These are phyloP conservation scores for Maudiozyma bulderi DNA, from an alignment of 805 yeast species.

Conservation along the genomic window DNA sequence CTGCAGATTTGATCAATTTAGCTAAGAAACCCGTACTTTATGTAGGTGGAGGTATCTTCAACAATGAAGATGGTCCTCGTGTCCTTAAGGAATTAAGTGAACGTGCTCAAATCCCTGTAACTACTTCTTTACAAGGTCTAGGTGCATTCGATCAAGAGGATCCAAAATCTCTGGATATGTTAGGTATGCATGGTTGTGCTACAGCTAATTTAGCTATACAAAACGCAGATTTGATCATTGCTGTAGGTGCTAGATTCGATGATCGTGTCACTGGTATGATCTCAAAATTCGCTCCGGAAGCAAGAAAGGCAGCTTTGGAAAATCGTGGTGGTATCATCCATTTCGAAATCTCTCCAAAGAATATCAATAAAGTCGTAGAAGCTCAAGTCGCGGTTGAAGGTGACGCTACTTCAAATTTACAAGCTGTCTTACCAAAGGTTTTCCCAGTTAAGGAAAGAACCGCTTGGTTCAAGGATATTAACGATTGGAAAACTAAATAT, in stretches of 20 bases:
- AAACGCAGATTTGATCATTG: conserved; percentile 84
- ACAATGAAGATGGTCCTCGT: conserved; percentile 69
- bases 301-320: conserved; percentile 79
- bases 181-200: conserved; percentile 97
- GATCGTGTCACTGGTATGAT: conserved; percentile 93
- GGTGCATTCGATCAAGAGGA: conserved; percentile 93
- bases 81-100: conserved; percentile 77
- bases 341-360: conserved; percentile 92
- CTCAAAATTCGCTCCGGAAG: conserved; percentile 85
- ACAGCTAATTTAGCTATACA: conserved; percentile 94
- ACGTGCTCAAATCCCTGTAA: conserved; percentile 88
- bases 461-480: conserved; percentile 69
- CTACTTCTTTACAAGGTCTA: conserved; percentile 87
- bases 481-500: conserved; percentile 75
- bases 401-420: conserved; percentile 76
- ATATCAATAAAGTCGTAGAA: conserved; percentile 93
- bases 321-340: conserved; percentile 93
- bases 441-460: conserved; percentile 55
- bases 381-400: conserved; percentile 97
- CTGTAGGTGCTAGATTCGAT: conserved; percentile 95
- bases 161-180: conserved; percentile 84
- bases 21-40: conserved; percentile 86
- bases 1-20: conserved; percentile 67
- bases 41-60: conserved; percentile 86
- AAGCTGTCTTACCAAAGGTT: conserved; percentile 61